Conservation (phyloP, 352 stramenopile genomes). For the Phytophthora pluvialis region DNA sequence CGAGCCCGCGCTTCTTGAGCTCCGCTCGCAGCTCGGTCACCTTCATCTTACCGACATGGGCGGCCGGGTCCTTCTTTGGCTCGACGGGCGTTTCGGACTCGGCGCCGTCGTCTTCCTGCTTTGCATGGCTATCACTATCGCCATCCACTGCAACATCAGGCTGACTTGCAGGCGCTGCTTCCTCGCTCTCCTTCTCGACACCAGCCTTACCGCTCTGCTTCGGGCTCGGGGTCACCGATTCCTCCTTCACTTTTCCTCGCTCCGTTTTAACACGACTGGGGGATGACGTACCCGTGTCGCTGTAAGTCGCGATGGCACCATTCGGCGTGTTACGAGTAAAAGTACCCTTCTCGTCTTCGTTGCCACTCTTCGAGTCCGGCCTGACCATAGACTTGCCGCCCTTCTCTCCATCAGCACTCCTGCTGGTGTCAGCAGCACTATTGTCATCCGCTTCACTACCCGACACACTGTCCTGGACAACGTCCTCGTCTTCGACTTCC, state of each 20-base stretch:
- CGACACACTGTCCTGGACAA: constrained; percentile 19
- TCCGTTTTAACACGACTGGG: constrained; percentile 4
- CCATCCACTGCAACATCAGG: constrained; percentile 1
- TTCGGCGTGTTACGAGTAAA: constrained; percentile 4
- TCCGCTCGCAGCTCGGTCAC: constrained; percentile 68
- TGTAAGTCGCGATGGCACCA: neutral
- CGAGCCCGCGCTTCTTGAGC: constrained; percentile 74
- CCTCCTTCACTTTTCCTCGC: constrained; percentile 13
- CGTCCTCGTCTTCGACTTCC: constrained; percentile 29
- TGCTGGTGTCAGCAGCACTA: constrained; percentile 1
- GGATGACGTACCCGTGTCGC: constrained; percentile 15
- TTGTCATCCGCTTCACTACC: constrained; percentile 7
- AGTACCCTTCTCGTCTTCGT: constrained; percentile 6
- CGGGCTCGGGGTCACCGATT: neutral
- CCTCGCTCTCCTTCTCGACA: constrained; percentile 15
- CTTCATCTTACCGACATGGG: constrained; percentile 56
- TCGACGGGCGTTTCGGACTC: constrained; percentile 3
- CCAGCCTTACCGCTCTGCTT: constrained; percentile 14
- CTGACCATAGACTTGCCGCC: neutral
- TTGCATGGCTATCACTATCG: neutral
- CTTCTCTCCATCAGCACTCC: constrained; percentile 9
- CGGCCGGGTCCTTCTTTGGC: constrained; percentile 18
- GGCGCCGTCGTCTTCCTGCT: neutral
- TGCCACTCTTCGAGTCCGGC: constrained; percentile 1
- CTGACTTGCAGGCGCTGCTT: constrained; percentile 1